Base-by-base conservation (phyloP, 108 stramenopile species). In the Bacterosira constricta region DNA sequence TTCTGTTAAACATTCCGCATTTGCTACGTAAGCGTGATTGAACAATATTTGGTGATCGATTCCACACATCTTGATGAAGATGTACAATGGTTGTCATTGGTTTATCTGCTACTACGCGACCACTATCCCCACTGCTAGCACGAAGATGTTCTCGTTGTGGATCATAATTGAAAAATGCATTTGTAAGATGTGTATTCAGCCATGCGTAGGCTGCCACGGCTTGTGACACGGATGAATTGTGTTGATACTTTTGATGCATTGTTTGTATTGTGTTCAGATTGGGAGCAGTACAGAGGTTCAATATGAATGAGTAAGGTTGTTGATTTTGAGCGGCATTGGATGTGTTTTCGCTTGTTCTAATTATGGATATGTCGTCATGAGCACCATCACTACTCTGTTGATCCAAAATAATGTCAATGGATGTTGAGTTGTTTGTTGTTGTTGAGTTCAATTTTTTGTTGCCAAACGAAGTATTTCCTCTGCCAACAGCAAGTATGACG, bases 21-120 rank as follows among this genome's bases (percentile, higher is more conserved):
- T 71, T 79, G 47, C 44, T 58, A 0, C 76, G 52, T 36, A 91
- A 53, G 12, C 90, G 82, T 57, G 75, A 61, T 59, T 81, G 26
- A 0, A 87, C 85, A 35, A 91, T 87, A 6, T 58, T 32, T 3
- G 61, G 58, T 51, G 81, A 74, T 29, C 55, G 53, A 13, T 76
- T 45, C 90, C 90, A 91, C 9, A 83, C 76, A 62, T 91, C 90
- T 82, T 88, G 80, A 75, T 88, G 88, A 25, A 91, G 61, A 61
- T 91, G 90, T 41, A 88, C 79, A 5, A 89, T 67, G 29, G 49
- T 41, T 7, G 13, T 63, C n/a, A n/a, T n/a, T 13, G 41, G 29
- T 47, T 39, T 11, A 12, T 21, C 18, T 9, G 12, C 18, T 26
- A n/a, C 27, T 12, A 47, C 11, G 36, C 15, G 0, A 18, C 13